phyloP scores from a whole-genome alignment of 495 filamentous ascomycete genomes.

The Hypoxylon rickii region DNA sequence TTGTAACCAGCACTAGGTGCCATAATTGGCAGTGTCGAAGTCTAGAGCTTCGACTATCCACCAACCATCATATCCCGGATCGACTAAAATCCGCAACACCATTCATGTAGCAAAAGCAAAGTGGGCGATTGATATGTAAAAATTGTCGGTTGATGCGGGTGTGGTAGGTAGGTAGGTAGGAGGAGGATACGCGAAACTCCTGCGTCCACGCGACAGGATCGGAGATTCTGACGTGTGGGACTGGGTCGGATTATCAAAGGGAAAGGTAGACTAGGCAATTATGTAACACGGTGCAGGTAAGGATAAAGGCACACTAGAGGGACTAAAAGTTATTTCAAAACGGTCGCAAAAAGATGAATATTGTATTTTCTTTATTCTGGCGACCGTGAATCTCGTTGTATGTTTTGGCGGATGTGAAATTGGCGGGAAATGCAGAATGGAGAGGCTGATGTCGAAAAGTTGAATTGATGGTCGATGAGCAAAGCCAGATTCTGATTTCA shows the following conservation, averaged over 20 bases:
- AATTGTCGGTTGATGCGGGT: too few species aligned
- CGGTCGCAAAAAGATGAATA: conserved; percentile 22
- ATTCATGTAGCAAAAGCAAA: conserved; percentile 43
- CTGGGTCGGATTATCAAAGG: neutral
- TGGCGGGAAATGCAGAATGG: conserved; percentile 34
- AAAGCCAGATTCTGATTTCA: conserved; percentile 39
- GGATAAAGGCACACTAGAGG: conserved; percentile 1
- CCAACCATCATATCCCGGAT: conserved; percentile 60
- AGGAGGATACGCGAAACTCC: conserved; percentile 40
- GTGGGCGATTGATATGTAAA: conserved; percentile 22
- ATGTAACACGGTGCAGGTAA: conserved; percentile 8
- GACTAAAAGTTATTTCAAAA: conserved; percentile 19
- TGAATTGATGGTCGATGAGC: conserved; percentile 40
- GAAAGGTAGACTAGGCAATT: neutral
- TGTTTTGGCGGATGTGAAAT: conserved; percentile 25
- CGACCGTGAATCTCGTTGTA: conserved; percentile 14
- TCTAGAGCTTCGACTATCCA: conserved; percentile 52
- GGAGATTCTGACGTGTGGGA: conserved; percentile 43
- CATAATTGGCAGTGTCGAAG: conserved; percentile 65
- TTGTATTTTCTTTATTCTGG: conserved; percentile 7
- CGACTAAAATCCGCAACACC: conserved; percentile 42
- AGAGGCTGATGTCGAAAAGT: conserved; percentile 39
- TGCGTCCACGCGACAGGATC: conserved; percentile 46
- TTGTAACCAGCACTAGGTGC: conserved; percentile 78
- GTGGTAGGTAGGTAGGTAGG: conserved; percentile 7